Evolutionary conservation across 2,329 filamentous ascomycete species (phyloP).

Genomic region (Basipetospora chlamydospora): DNA sequence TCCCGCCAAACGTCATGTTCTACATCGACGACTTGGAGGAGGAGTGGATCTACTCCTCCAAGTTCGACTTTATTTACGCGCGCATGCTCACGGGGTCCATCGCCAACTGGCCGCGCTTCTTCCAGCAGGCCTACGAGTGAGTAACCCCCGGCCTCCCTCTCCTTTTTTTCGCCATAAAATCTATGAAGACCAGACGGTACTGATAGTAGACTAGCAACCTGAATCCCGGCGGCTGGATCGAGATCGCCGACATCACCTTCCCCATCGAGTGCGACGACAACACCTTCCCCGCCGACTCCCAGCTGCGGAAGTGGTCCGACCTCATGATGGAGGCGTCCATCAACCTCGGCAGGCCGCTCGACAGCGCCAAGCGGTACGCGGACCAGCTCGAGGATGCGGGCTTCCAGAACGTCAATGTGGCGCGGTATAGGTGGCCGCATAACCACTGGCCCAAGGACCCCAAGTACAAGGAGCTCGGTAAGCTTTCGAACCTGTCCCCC

Average conservation of each 20-base stretch:
- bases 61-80: conserved; percentile 26
- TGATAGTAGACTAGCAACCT: conserved; percentile 11
- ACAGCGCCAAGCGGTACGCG: conserved; percentile 15
- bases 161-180: no score
- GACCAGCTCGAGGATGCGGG: conserved; percentile 33
- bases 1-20: conserved; percentile 34
- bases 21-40: conserved; percentile 27
- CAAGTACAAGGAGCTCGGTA: conserved; percentile 36
- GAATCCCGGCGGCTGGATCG: conserved; percentile 19
- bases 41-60: conserved; percentile 22
- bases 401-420: conserved; percentile 34
- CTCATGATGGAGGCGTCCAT: conserved; percentile 16
- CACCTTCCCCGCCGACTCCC: conserved; percentile 14
- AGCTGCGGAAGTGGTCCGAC: conserved; percentile 14
- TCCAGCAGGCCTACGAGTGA: conserved; percentile 17
- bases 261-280: conserved; percentile 18
- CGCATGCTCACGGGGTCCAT: conserved; percentile 17
- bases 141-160: no score
- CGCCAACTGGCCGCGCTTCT: conserved; percentile 17
- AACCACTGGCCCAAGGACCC: conserved; percentile 36
- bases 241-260: conserved; percentile 16
- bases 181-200: no score
- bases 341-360: conserved; percentile 16
- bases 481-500: conserved; percentile 16
- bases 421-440: conserved; percentile 32